Conservation (phyloP, 116 monocot genomes). For the Zostera marina region DNA sequence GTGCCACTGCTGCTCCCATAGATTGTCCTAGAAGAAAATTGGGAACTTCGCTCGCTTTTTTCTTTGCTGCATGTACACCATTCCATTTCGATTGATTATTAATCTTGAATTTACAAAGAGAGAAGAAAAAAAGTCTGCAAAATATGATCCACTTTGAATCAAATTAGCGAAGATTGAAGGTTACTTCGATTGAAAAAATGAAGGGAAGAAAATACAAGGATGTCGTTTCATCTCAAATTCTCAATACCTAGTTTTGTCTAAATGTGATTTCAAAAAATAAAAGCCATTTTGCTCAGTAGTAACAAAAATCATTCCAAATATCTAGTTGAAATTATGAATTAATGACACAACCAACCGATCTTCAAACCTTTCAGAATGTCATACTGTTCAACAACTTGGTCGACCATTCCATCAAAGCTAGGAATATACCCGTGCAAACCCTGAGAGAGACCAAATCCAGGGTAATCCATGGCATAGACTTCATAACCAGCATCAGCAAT, state of each 20-base stretch:
- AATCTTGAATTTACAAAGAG: not conserved
- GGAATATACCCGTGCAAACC: slow-evolving; percentile 85
- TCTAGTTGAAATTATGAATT: not conserved
- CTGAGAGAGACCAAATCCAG: slow-evolving; percentile 77
- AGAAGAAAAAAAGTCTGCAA: not conserved
- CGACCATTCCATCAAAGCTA: slow-evolving; percentile 75
- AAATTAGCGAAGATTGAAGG: not conserved
- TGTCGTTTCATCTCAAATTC: too few species aligned
- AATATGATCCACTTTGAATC: not conserved
- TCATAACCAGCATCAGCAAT: slow-evolving; percentile 71
- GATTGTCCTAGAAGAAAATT: slow-evolving; percentile 84
- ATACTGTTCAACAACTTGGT: slow-evolving; percentile 76
- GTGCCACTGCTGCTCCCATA: slow-evolving; percentile 91
- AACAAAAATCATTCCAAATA: too few species aligned
- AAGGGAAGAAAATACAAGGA: not conserved
- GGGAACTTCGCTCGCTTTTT: slow-evolving; percentile 31
- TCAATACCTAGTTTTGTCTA: too few species aligned
- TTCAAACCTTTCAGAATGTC: slow-evolving; percentile 43
- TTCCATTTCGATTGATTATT: not conserved
- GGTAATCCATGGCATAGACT: slow-evolving; percentile 91
- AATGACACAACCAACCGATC: not conserved
- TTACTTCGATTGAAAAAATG: not conserved
- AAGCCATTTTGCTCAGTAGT: too few species aligned
- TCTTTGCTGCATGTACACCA: slow-evolving; percentile 32
- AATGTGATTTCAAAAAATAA: too few species aligned